Base-by-base conservation (phyloP, 352 stramenopile genomes). In the Albugo candida region DNA sequence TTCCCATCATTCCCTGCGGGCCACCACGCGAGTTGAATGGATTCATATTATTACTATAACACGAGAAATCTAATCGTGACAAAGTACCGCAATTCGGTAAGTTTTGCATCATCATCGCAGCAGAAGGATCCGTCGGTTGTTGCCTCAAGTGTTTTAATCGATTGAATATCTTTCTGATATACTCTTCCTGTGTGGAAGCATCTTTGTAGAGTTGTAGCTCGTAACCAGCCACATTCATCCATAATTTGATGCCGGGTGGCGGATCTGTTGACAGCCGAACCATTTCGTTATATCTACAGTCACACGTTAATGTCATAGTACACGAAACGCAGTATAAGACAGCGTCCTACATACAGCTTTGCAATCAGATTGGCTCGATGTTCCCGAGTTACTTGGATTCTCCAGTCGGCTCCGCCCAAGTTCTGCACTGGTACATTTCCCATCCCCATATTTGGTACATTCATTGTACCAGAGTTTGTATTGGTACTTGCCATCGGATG, bases 91-190 rank as follows among this genome's bases (percentile, higher is more conserved):
- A 66, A 58, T 83, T 84, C 18, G 65, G 66, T 18, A 83, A 49
- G 41, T 59, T 52, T 49, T 83, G 70, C 44, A 65, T 65, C 20
- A 68, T 61, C 64, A 80, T 81, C 12, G 66, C 64, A 11, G 70
- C 74, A 45, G 69, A 71, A 67, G 81, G 72, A 54, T 88, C 72
- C 5, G 67, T 75, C 43, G 72, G 70, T 50, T 88, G 75, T 35
- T 61, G 63, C 19, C 74, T 73, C 36, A 88, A 58, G 38, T 69
- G 75, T 61, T 85, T 82, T 27, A 88, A 61, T 1, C 75, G 64
- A 38, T 81, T 83, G 54, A 88, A 83, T 44, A 88, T 88, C 65
- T 88, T 84, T 54, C 74, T 85, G 49, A 88, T 88, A 57, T 88
- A 88, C 51, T 83, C 75, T 46, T 88, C 70, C 56, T 88, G 72